Evolutionary conservation across 306 rosid species (phyloP).

Genomic region (Cucurbita argyrosperma): DNA sequence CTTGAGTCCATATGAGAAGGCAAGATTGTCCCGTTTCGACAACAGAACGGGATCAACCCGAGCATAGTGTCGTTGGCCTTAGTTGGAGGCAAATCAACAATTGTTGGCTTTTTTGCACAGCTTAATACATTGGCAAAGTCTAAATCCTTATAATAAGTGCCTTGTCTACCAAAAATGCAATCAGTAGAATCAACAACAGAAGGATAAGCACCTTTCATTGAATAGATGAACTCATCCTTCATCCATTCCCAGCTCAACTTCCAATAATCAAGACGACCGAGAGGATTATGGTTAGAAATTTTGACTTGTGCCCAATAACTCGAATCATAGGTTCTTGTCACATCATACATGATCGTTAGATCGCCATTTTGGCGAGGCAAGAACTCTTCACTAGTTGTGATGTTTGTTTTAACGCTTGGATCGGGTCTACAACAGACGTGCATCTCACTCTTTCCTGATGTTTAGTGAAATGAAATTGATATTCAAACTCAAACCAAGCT

Average conservation of each 20-base stretch:
- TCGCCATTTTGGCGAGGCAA: constrained; percentile 75
- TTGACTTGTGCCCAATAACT: constrained; percentile 74
- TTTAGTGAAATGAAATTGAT: neutral
- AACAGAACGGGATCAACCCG: constrained; percentile 70
- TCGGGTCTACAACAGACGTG: constrained; percentile 63
- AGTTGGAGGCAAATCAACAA: constrained; percentile 72
- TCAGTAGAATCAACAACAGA: constrained; percentile 63
- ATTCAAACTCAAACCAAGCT: neutral
- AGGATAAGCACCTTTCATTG: constrained; percentile 92
- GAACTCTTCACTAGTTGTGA: constrained; percentile 34
- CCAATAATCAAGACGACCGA: constrained; percentile 96
- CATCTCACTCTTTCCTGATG: constrained; percentile 43
- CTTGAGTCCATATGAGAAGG: constrained; percentile 70
- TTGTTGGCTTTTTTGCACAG: constrained; percentile 66
- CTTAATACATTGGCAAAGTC: constrained; percentile 69
- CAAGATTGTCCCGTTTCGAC: constrained; percentile 90
- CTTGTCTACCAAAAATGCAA: constrained; percentile 65
- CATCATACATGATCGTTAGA: constrained; percentile 87
- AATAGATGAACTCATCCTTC: constrained; percentile 53
- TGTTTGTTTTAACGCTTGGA: constrained; percentile 35
- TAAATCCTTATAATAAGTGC: constrained; percentile 20
- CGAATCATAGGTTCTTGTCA: constrained; percentile 42
- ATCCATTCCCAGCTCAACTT: constrained; percentile 90
- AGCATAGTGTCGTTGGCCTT: constrained; percentile 52
- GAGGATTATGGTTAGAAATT: constrained; percentile 67